Evolutionary conservation across 495 filamentous ascomycete species (phyloP).

Genomic region (Pyronema omphalodes): DNA sequence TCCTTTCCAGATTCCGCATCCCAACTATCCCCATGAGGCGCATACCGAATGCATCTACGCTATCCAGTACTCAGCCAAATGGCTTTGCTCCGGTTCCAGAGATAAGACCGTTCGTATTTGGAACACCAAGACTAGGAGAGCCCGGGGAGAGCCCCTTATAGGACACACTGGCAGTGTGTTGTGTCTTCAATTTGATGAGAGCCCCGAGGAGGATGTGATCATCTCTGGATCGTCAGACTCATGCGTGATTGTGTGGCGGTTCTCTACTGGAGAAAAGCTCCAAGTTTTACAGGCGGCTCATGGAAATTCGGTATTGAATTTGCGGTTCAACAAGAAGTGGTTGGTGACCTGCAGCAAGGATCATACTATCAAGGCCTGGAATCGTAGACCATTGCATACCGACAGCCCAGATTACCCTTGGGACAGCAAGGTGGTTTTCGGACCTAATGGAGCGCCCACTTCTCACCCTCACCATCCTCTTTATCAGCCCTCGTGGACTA

Average conservation of each 20-base stretch:
- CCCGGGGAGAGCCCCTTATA: slow-evolving; percentile 47
- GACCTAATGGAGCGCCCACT: slow-evolving; percentile 8
- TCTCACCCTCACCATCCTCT: slow-evolving; percentile 20
- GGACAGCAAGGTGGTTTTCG: slow-evolving; percentile 25
- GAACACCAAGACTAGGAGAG: slow-evolving; percentile 64
- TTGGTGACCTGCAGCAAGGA: slow-evolving; percentile 96
- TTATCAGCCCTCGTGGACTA: slow-evolving; percentile 26
- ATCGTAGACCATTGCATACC: slow-evolving; percentile 47
- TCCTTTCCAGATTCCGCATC: slow-evolving; percentile 82
- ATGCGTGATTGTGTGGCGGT: slow-evolving; percentile 76
- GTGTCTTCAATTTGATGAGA: slow-evolving; percentile 92
- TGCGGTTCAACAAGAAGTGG: slow-evolving; percentile 77
- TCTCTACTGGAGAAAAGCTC: slow-evolving; percentile 69
- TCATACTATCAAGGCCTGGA: slow-evolving; percentile 90
- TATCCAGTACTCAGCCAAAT: slow-evolving; percentile 68
- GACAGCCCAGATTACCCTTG: slow-evolving; percentile 50
- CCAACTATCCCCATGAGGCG: slow-evolving; percentile 58
- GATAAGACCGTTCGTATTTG: slow-evolving; percentile 79
- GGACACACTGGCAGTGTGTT: slow-evolving; percentile 78
- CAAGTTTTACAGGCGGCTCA: slow-evolving; percentile 60
- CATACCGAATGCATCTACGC: slow-evolving; percentile 91
- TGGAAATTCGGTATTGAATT: slow-evolving; percentile 79
- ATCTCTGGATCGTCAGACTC: slow-evolving; percentile 87
- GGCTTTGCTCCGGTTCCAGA: slow-evolving; percentile 81
- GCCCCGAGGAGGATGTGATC: slow-evolving; percentile 72